These are phyloP conservation scores for Asterella californica DNA, from an alignment of 225 moss, liverwort and hornwort genomes.

Conservation along the genomic window DNA sequence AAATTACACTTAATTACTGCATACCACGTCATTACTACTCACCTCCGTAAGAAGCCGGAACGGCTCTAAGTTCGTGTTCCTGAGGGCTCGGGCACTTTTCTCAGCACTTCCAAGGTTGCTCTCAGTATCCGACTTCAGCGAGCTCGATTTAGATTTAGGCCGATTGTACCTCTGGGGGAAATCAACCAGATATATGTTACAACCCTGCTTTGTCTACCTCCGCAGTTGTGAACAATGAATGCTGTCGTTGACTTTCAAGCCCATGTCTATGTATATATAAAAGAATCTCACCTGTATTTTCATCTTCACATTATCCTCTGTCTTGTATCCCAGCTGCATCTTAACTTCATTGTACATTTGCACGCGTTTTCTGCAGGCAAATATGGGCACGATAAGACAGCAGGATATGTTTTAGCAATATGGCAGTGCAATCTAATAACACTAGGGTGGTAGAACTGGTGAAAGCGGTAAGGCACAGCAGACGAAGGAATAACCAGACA, in stretches of 20 bases:
- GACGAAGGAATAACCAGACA: background rate
- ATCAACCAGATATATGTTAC: background rate
- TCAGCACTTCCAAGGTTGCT: slow-evolving; percentile 16
- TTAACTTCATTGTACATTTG: slow-evolving; percentile 23
- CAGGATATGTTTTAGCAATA: background rate
- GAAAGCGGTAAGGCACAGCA: background rate
- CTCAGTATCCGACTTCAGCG: slow-evolving; percentile 21
- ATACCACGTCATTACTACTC: background rate
- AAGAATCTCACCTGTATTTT: slow-evolving; percentile 16
- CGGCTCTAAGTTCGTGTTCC: slow-evolving; percentile 64
- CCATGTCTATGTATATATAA: background rate
- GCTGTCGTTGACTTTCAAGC: background rate
- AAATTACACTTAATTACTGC: too few relatives aligned
- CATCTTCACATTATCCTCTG: slow-evolving; percentile 23
- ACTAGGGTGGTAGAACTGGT: too few relatives aligned
- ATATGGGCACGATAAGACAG: background rate
- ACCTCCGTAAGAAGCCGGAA: slow-evolving; percentile 91
- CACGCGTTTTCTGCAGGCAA: slow-evolving; percentile 12
- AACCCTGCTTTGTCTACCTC: background rate
- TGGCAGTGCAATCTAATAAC: too few relatives aligned
- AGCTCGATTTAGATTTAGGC: slow-evolving; percentile 26
- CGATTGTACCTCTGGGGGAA: slow-evolving; percentile 15
- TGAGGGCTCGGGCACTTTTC: slow-evolving; percentile 38
- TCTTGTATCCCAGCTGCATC: slow-evolving; percentile 20
- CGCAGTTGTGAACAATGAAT: background rate